Evolutionary conservation across 2,329 filamentous ascomycete species (phyloP).

Genomic region (Colletotrichum lupini): DNA sequence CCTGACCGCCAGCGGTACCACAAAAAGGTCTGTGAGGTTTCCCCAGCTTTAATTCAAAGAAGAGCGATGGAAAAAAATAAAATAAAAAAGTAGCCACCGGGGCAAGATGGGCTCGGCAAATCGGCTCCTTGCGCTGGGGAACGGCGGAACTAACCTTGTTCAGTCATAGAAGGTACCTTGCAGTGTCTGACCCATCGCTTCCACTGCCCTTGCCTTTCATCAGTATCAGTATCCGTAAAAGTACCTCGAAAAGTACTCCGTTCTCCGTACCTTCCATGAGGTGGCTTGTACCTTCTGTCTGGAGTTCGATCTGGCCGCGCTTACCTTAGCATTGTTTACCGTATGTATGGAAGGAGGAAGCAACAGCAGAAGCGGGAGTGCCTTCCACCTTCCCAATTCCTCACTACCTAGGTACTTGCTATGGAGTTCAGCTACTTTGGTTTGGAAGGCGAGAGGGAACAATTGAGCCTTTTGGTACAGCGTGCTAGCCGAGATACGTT

Average conservation of each 20-base stretch:
- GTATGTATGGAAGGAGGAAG: not conserved
- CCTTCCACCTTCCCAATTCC: not conserved
- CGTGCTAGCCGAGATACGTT: not conserved
- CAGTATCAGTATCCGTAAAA: too few relatives aligned
- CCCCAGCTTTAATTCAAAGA: slow-evolving; percentile 21
- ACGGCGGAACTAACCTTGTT: slow-evolving; percentile 3
- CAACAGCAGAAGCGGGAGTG: not conserved
- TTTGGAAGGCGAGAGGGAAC: not conserved
- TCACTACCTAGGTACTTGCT: too few relatives aligned
- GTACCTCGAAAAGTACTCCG: too few relatives aligned
- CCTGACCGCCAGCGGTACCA: not conserved
- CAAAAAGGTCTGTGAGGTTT: not conserved
- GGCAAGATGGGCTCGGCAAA: slow-evolving; percentile 20
- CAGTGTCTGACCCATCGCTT: not conserved
- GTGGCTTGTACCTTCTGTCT: not conserved
- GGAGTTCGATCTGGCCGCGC: not conserved
- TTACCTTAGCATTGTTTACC: not conserved
- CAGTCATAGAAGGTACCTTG: not conserved
- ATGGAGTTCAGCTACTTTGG: not conserved
- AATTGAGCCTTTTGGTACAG: too few relatives aligned
- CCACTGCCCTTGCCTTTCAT: not conserved
- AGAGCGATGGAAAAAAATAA: slow-evolving; percentile 13
- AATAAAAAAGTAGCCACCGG: slow-evolving; percentile 10
- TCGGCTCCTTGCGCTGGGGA: slow-evolving; percentile 9
- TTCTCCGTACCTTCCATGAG: too few relatives aligned